Percentiles rank a stretch among this genome's conserved stretches.
Conservation (phyloP, 2,329 filamentous ascomycete genomes). For the Fusarium mundagurra region DNA sequence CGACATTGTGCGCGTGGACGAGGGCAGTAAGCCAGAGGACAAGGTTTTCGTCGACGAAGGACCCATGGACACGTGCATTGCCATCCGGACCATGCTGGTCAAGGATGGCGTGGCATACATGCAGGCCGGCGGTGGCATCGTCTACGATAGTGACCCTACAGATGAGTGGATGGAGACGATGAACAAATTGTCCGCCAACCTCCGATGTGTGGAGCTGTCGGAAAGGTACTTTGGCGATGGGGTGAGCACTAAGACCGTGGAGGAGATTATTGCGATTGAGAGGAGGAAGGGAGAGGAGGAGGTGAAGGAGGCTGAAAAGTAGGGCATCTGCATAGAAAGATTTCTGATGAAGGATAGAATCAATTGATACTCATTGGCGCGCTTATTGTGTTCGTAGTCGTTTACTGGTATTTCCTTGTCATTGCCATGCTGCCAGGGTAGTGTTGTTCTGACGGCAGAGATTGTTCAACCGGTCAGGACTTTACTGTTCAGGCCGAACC, state of each 20-base stretch:
- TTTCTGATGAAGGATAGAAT: not conserved
- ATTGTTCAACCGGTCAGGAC: not conserved
- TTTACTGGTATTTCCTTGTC: not conserved
- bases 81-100: slow-evolving; percentile 90
- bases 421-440: not conserved
- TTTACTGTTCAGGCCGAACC: not conserved
- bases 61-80: slow-evolving; percentile 88
- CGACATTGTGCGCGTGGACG: slow-evolving; percentile 72
- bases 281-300: slow-evolving; percentile 43
- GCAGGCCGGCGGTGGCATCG: slow-evolving; percentile 89
- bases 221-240: slow-evolving; percentile 43
- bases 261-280: slow-evolving; percentile 42
- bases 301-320: slow-evolving; percentile 29
- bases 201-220: slow-evolving; percentile 43
- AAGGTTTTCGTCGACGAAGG: slow-evolving; percentile 66
- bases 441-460: not conserved
- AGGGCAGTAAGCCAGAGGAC: slow-evolving; percentile 52
- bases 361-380: not conserved
- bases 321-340: not conserved
- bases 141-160: slow-evolving; percentile 91
- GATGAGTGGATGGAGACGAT: slow-evolving; percentile 95
- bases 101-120: slow-evolving; percentile 93
- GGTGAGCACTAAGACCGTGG: slow-evolving; percentile 39
- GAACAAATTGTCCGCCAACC: slow-evolving; percentile 80
- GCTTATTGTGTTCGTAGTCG: not conserved